Percentiles rank a stretch among this genome's conserved stretches.
Evolutionary conservation across 164 flowering plant genomes (phyloP).

Genomic region (Warburgia ugandensis): DNA sequence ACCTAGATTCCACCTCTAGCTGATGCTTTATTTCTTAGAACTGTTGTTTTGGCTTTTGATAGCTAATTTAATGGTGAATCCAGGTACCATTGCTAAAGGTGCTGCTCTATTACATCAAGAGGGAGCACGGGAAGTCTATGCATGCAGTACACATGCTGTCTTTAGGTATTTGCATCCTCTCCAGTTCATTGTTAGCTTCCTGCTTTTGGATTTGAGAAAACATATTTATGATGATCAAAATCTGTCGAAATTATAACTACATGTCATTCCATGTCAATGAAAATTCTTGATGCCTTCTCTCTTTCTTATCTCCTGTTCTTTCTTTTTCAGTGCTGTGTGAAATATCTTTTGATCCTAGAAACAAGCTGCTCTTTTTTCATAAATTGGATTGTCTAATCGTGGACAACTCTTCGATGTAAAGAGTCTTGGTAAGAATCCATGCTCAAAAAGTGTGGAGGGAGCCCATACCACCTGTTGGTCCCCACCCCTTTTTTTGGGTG

Average conservation of each 20-base stretch:
- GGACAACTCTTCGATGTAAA: too few relatives aligned
- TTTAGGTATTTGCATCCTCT: slow-evolving; percentile 43
- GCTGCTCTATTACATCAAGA: slow-evolving; percentile 82
- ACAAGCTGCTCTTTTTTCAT: too few relatives aligned
- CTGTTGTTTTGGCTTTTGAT: neutral
- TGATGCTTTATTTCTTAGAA: neutral
- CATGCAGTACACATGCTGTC: slow-evolving; percentile 90
- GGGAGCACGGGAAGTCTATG: slow-evolving; percentile 95
- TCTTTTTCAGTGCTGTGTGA: neutral
- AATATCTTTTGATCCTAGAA: too few relatives aligned
- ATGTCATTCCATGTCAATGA: neutral
- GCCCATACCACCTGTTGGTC: too few relatives aligned
- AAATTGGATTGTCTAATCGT: too few relatives aligned
- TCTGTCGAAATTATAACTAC: too few relatives aligned
- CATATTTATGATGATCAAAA: too few relatives aligned
- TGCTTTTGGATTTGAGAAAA: neutral
- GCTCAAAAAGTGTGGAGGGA: too few relatives aligned
- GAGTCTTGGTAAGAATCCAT: too few relatives aligned
- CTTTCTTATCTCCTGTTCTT: neutral
- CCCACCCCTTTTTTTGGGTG: too few relatives aligned
- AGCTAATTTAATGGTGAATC: slow-evolving; percentile 11
- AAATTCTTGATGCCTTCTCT: neutral
- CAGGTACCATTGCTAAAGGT: slow-evolving; percentile 86
- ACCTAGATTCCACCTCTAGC: too few relatives aligned
- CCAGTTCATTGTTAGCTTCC: neutral